Evolutionary conservation across 176 grass and related monocot genomes (phyloP).

Genomic region (maize (Zea mays)): Zm-B73-REFERENCE-NAM-5.0 NC_050098.1:230677501-230678000

Average conservation of each 20-base stretch:
- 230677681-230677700: constrained; percentile 7
- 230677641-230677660: not conserved
- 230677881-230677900: not conserved
- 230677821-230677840: not conserved
- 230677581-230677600: not conserved
- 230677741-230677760: constrained; percentile 28
- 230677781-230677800: not conserved
- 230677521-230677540: not conserved
- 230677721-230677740: not conserved
- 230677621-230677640: not conserved
- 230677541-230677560: not conserved
- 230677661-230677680: not conserved
- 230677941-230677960: constrained; percentile 6
- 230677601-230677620: not conserved
- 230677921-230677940: not conserved
- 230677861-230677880: not conserved
- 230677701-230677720: constrained; percentile 16
- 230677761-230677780: not conserved
- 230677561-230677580: constrained; percentile 9
- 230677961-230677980: not conserved
- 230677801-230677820: accelerated
- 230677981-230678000: constrained; percentile 4
- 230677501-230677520: not conserved
- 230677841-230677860: not conserved
- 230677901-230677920: not conserved